A percentile compares a stretch with the other conserved stretches of the same genome.
phyloP scores from a whole-genome alignment of 2,329 filamentous ascomycete genomes.

The Alternaria viburni region DNA sequence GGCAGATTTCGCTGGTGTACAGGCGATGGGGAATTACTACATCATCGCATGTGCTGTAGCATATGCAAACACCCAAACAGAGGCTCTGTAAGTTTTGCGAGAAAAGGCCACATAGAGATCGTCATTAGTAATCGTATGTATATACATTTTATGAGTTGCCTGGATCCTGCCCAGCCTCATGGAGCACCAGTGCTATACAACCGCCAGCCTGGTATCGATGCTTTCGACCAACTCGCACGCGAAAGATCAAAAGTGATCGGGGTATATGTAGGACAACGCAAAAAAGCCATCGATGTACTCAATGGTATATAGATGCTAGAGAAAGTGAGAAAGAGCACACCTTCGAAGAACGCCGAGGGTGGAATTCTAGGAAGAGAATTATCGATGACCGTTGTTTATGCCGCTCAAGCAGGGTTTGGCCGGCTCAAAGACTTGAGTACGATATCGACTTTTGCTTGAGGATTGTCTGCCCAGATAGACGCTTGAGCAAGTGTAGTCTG shows the following conservation, averaged over 20 bases:
- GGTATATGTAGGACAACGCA: conserved; percentile 1
- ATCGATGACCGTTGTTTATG: not conserved
- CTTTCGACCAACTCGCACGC: not conserved
- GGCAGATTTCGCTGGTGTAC: not conserved
- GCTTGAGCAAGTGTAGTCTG: conserved; percentile 5
- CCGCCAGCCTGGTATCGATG: not conserved
- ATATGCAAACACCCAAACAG: not conserved
- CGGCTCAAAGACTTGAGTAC: conserved; percentile 4
- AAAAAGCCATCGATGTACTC: not conserved
- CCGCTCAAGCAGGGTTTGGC: not conserved
- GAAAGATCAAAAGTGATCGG: not conserved
- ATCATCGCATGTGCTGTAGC: not conserved
- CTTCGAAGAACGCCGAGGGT: not conserved
- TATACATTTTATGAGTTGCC: not conserved
- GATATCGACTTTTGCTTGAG: conserved; percentile 1
- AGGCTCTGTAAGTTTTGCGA: not conserved
- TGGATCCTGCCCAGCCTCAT: not conserved
- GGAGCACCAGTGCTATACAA: not conserved
- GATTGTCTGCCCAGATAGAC: not conserved
- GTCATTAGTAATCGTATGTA: not conserved
- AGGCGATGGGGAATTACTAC: not conserved
- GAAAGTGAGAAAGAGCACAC: conserved; percentile 2
- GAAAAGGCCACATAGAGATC: not conserved
- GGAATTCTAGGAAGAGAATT: not conserved
- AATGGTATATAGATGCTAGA: not conserved